Conservation (phyloP, 768 basidiomycete genomes). For the Ramaria rubella region DNA sequence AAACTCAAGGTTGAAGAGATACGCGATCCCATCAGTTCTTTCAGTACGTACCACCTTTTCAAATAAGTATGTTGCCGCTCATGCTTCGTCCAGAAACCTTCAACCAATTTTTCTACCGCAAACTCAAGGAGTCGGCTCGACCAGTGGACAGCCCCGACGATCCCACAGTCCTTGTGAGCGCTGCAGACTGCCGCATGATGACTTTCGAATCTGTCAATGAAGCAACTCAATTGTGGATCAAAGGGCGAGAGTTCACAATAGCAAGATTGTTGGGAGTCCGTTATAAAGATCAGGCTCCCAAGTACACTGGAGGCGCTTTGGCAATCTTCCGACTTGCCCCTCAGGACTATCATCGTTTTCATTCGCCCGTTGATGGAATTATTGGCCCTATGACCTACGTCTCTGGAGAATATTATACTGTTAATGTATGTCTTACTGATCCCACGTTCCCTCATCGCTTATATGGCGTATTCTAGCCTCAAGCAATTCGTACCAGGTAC, state of each 20-base stretch:
- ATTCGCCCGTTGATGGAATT: conserved; percentile 76
- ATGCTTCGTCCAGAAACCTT: conserved; percentile 60
- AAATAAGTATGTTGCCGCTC: neutral
- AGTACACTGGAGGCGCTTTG: conserved; percentile 74
- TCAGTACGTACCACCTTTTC: conserved; percentile 46
- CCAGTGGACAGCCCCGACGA: conserved; percentile 69
- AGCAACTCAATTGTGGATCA: conserved; percentile 93
- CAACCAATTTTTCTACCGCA: conserved; percentile 85
- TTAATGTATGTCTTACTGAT: conserved; percentile 52
- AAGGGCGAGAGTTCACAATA: conserved; percentile 89
- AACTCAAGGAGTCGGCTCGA: conserved; percentile 78
- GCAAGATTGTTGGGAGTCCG: conserved; percentile 70
- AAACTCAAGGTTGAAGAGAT: conserved; percentile 78
- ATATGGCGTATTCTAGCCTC: conserved; percentile 46
- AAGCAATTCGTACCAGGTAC: conserved; percentile 78
- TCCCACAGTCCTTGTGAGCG: conserved; percentile 71
- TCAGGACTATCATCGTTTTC: conserved; percentile 95
- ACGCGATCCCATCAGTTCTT: conserved; percentile 72
- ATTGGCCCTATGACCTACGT: conserved; percentile 82
- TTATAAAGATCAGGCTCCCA: conserved; percentile 62
- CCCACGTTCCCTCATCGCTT: neutral
- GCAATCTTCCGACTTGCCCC: conserved; percentile 90
- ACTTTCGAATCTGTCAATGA: conserved; percentile 80
- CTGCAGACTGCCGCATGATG: conserved; percentile 97
- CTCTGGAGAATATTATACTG: conserved; percentile 91